Conservation (phyloP, 2,329 filamentous ascomycete species). For the Pseudogymnoascus sp. region DNA sequence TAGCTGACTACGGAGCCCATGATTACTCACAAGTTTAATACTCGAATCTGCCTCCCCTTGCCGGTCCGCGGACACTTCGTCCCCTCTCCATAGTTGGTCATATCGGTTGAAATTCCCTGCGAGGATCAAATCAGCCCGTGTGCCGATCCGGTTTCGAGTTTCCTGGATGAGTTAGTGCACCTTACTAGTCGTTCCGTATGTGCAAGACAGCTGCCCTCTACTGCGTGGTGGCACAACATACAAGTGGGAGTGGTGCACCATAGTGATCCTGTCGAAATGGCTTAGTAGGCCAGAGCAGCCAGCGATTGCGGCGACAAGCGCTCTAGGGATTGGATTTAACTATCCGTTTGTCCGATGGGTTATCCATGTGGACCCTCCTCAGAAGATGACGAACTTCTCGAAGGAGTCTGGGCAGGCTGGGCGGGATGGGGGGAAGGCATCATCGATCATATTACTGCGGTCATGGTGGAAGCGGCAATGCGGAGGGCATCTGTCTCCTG, state of each 20-base stretch:
- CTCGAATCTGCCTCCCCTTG: conserved; percentile 31
- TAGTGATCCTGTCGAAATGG: no score
- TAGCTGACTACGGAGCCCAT: conserved; percentile 23
- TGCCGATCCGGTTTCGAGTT: not conserved
- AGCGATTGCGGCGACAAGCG: not conserved
- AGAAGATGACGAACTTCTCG: not conserved
- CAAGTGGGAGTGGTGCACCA: conserved; percentile 8
- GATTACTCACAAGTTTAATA: conserved; percentile 30
- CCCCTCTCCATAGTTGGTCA: conserved; percentile 24
- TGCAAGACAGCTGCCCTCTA: no score
- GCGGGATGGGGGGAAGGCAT: not conserved
- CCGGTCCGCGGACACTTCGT: conserved; percentile 25
- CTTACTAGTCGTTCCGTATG: no score
- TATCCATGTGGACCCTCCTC: not conserved
- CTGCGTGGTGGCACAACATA: no score
- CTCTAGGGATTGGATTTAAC: not conserved
- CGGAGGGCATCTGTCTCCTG: not conserved
- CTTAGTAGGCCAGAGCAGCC: not conserved
- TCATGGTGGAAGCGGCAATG: not conserved
- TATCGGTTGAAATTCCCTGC: conserved; percentile 23
- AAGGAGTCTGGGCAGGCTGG: not conserved
- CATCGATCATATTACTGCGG: conserved; percentile 1
- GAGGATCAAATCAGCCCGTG: conserved; percentile 20
- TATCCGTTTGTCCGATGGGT: not conserved
- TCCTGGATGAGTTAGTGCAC: no score